A percentile compares a stretch with the other conserved stretches of the same genome.
phyloP scores from a whole-genome alignment of 495 filamentous ascomycete genomes.

The Pyrenopolyporus hunteri region DNA sequence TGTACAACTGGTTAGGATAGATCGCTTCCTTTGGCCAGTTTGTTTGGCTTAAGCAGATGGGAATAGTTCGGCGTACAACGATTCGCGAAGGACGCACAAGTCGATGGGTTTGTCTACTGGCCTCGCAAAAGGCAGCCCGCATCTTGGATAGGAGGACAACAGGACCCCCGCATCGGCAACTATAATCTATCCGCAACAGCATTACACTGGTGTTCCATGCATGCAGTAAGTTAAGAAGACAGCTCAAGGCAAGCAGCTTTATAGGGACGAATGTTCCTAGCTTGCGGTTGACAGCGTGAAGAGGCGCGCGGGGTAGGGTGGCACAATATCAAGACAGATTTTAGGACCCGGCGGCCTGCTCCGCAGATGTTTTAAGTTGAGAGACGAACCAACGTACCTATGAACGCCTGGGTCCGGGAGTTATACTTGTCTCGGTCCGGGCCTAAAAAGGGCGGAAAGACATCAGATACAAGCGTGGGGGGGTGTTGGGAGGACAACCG shows the following conservation, averaged over 20 bases:
- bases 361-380: background rate
- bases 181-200: slow-evolving; percentile 18
- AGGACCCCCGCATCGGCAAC: background rate
- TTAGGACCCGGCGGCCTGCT: background rate
- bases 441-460: slow-evolving; percentile 20
- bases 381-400: background rate
- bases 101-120: background rate
- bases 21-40: background rate
- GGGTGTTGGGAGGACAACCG: slow-evolving; percentile 1
- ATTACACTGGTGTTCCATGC: background rate
- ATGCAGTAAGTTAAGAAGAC: background rate
- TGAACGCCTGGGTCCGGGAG: background rate
- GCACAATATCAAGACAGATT: background rate
- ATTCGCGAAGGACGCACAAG: slow-evolving; percentile 8
- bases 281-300: background rate
- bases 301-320: background rate
- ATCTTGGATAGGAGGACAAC: background rate
- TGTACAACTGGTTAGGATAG: background rate
- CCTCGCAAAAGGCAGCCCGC: slow-evolving; percentile 3
- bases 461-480: slow-evolving; percentile 1
- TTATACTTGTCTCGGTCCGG: slow-evolving; percentile 21
- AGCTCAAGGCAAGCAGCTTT: background rate
- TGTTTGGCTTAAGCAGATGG: background rate
- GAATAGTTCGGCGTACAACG: background rate
- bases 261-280: background rate